phyloP scores from a whole-genome alignment of 768 basidiomycete genomes.

The Leccinum imitatum region DNA sequence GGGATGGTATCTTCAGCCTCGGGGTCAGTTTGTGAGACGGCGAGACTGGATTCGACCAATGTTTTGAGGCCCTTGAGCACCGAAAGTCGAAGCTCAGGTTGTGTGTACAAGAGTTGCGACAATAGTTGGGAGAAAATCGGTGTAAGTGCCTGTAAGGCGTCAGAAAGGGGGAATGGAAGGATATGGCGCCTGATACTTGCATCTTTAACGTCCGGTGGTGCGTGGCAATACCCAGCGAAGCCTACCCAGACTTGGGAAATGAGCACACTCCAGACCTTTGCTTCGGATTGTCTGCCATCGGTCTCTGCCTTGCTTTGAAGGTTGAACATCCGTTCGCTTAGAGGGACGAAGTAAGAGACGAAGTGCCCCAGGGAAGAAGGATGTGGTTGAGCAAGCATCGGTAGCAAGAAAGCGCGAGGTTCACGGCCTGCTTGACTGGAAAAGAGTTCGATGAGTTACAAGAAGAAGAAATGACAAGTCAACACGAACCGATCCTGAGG shows the following conservation, averaged over 20 bases:
- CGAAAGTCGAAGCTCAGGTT: conserved; percentile 77
- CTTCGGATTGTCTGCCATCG: conserved; percentile 74
- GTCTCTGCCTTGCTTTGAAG: conserved; percentile 77
- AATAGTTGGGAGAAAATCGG: conserved; percentile 83
- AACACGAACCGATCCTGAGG: conserved; percentile 67
- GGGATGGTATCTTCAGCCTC: conserved; percentile 28
- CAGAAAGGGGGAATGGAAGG: background rate
- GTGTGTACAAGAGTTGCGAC: conserved; percentile 89
- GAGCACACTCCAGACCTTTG: conserved; percentile 94
- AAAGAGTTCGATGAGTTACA: conserved; percentile 6
- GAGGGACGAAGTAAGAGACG: conserved; percentile 84
- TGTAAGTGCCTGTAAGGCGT: conserved; percentile 58
- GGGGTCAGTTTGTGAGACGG: conserved; percentile 40
- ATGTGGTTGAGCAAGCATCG: conserved; percentile 79
- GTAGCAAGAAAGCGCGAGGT: conserved; percentile 89
- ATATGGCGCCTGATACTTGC: conserved; percentile 37
- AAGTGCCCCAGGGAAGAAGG: conserved; percentile 84
- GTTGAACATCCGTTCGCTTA: conserved; percentile 92
- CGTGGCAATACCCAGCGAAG: conserved; percentile 87
- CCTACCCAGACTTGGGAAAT: conserved; percentile 94
- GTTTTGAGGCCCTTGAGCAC: conserved; percentile 80
- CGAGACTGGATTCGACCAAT: conserved; percentile 78
- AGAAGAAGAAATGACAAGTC: background rate
- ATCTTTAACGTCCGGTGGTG: conserved; percentile 69
- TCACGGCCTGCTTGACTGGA: conserved; percentile 67